Conservation (phyloP, 2,329 filamentous ascomycete genomes). For the Sarocladium strictum region DNA sequence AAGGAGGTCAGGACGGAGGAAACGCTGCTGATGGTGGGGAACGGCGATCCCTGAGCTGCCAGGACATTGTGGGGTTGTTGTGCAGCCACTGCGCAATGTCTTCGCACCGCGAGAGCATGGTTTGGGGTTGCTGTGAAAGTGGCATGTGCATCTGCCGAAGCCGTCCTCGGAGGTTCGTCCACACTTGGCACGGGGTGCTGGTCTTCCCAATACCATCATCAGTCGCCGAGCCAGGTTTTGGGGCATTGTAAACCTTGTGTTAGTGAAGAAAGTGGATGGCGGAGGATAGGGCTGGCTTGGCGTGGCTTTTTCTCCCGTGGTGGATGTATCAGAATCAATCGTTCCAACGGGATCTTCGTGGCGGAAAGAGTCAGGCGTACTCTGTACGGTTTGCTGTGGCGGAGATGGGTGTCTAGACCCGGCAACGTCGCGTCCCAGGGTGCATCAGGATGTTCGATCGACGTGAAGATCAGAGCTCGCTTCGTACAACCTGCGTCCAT, state of each 20-base stretch:
- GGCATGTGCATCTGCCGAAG: conserved; percentile 3
- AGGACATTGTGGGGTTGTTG: not conserved
- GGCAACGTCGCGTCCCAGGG: conserved; percentile 1
- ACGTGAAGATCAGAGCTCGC: conserved; percentile 4
- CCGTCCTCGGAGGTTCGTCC: not conserved
- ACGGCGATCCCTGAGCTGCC: not conserved
- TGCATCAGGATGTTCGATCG: not conserved
- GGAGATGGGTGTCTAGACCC: conserved; percentile 1
- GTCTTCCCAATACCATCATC: not conserved
- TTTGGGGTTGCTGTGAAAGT: not conserved
- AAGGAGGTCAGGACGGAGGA: not conserved
- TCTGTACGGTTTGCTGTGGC: not conserved
- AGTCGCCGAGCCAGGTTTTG: not conserved
- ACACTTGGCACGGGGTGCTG: not conserved
- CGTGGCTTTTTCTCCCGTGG: not conserved
- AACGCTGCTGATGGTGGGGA: not conserved
- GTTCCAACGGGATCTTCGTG: not conserved
- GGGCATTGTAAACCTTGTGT: not conserved
- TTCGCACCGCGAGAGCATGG: not conserved
- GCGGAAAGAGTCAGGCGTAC: conserved; percentile 4
- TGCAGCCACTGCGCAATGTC: not conserved
- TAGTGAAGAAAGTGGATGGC: too few species aligned
- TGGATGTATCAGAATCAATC: too few species aligned
- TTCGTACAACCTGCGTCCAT: not conserved
- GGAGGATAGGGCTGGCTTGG: too few species aligned